A percentile compares a stretch with the other conserved stretches of the same genome.
Conservation (phyloP, 1,284 basidiomycete species). For the Cryptococcus sp. region DNA sequence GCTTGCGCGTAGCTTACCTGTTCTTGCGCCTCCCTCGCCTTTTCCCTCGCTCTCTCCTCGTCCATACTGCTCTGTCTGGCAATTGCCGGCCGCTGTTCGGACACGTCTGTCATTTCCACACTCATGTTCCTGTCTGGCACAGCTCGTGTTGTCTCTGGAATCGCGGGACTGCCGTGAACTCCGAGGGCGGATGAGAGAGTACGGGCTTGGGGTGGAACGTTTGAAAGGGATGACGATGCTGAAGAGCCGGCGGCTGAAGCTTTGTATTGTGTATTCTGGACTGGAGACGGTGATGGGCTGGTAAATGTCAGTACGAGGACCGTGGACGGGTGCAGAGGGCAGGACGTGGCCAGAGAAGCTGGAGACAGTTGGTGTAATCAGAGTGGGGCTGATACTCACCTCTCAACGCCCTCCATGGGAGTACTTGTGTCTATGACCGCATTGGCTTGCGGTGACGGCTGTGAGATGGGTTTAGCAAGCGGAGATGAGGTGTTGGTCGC, state of each 20-base stretch:
- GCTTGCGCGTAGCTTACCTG: conserved; percentile 37
- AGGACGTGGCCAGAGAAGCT: no score
- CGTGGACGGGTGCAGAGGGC: neutral
- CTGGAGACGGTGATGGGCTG: conserved; percentile 1
- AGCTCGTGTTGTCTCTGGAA: conserved; percentile 11
- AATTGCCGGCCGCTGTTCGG: conserved; percentile 22
- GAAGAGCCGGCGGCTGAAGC: conserved; percentile 17
- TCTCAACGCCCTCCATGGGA: conserved; percentile 38
- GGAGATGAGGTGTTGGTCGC: neutral
- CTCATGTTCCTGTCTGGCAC: conserved; percentile 35
- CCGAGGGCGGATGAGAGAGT: conserved; percentile 36
- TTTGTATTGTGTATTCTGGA: neutral
- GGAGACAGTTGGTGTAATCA: no score
- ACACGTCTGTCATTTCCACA: conserved; percentile 47
- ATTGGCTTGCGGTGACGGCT: conserved; percentile 3
- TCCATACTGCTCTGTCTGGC: conserved; percentile 33
- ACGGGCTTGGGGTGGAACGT: conserved; percentile 30
- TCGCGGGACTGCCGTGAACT: conserved; percentile 19
- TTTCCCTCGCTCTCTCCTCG: conserved; percentile 50
- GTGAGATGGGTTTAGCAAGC: conserved; percentile 1
- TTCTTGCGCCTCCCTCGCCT: conserved; percentile 51
- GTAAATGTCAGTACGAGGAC: conserved; percentile 4
- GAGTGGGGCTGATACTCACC: conserved; percentile 16
- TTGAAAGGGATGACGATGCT: conserved; percentile 33
- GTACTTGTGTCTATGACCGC: conserved; percentile 4